Percentiles rank a stretch among this genome's conserved stretches.
These are phyloP conservation scores for Coemansia interrupta DNA, from an alignment of 192 early-diverging fungal species.

Conservation along the genomic window DNA sequence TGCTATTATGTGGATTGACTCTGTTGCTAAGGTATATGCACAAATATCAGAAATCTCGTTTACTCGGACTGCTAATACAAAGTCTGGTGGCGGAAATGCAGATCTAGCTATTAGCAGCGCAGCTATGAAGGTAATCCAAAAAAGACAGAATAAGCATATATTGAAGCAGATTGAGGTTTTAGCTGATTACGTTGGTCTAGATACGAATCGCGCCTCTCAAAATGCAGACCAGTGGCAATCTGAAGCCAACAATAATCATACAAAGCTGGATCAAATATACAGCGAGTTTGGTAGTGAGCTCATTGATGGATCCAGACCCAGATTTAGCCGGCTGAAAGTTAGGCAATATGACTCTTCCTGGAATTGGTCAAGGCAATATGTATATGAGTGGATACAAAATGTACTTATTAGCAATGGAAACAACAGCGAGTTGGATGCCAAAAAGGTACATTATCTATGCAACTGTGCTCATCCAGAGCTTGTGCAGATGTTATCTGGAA, in stretches of 20 bases:
- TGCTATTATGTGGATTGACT: slow-evolving; percentile 48
- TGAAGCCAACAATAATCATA: slow-evolving; percentile 60
- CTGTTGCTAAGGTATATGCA: slow-evolving; percentile 80
- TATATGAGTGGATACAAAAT: slow-evolving; percentile 65
- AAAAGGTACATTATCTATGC: slow-evolving; percentile 63
- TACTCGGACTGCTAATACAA: neutral
- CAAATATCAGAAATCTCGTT: slow-evolving; percentile 69
- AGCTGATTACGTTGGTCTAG: slow-evolving; percentile 75
- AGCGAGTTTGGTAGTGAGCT: slow-evolving; percentile 80
- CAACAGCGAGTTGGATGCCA: slow-evolving; percentile 7
- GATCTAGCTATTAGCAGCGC: slow-evolving; percentile 81
- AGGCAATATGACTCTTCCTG: slow-evolving; percentile 91
- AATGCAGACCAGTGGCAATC: slow-evolving; percentile 59
- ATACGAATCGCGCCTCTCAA: slow-evolving; percentile 66
- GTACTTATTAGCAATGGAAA: slow-evolving; percentile 60
- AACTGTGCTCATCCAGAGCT: slow-evolving; percentile 74
- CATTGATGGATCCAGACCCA: slow-evolving; percentile 74
- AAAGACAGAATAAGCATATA: slow-evolving; percentile 66
- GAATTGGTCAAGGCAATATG: slow-evolving; percentile 78
- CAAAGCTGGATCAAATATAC: slow-evolving; percentile 71
- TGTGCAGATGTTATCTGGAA: slow-evolving; percentile 76
- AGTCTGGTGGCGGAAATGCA: neutral
- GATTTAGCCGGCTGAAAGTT: slow-evolving; percentile 77
- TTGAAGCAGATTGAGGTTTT: slow-evolving; percentile 80
- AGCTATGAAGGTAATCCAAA: slow-evolving; percentile 76